A percentile compares a stretch with the other conserved stretches of the same genome.
Conservation (phyloP, 2,329 filamentous ascomycete species). For the Cyanodermella asteris region DNA sequence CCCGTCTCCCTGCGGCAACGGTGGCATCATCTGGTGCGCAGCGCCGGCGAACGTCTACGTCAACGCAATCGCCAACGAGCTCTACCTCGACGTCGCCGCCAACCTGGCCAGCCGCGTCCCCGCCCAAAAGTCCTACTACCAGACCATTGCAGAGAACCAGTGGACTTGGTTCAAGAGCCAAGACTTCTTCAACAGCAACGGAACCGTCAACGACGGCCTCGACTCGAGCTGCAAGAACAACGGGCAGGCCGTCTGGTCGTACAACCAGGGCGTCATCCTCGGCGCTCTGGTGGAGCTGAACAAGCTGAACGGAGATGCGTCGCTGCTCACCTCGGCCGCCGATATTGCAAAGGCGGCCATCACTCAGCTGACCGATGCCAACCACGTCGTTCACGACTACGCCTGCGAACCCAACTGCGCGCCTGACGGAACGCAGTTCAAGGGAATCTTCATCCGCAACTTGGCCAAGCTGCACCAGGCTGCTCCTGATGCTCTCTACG, state of each 20-base stretch:
- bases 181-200: slow-evolving; percentile 18
- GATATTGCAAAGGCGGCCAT: slow-evolving; percentile 12
- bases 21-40: slow-evolving; percentile 7
- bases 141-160: slow-evolving; percentile 26
- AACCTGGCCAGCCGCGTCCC: slow-evolving; percentile 29
- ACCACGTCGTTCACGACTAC: slow-evolving; percentile 17
- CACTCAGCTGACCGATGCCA: slow-evolving; percentile 4
- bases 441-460: slow-evolving; percentile 48
- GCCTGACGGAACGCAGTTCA: slow-evolving; percentile 37
- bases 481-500: slow-evolving; percentile 9
- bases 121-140: slow-evolving; percentile 17
- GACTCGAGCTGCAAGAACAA: slow-evolving; percentile 30
- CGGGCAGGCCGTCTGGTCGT: slow-evolving; percentile 27
- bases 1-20: slow-evolving; percentile 23
- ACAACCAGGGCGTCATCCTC: slow-evolving; percentile 38
- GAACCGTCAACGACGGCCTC: slow-evolving; percentile 17
- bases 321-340: slow-evolving; percentile 10
- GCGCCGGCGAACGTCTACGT: too few species aligned
- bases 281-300: slow-evolving; percentile 32
- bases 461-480: slow-evolving; percentile 13
- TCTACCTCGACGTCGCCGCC: slow-evolving; percentile 32
- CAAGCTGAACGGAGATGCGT: slow-evolving; percentile 18
- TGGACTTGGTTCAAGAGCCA: slow-evolving; percentile 31
- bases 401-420: slow-evolving; percentile 6
- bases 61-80: slow-evolving; percentile 37